Percentiles rank a stretch among this genome's conserved stretches.
phyloP scores from a whole-genome alignment of 2,329 filamentous ascomycete species.

The Verruconis gallopava region DNA sequence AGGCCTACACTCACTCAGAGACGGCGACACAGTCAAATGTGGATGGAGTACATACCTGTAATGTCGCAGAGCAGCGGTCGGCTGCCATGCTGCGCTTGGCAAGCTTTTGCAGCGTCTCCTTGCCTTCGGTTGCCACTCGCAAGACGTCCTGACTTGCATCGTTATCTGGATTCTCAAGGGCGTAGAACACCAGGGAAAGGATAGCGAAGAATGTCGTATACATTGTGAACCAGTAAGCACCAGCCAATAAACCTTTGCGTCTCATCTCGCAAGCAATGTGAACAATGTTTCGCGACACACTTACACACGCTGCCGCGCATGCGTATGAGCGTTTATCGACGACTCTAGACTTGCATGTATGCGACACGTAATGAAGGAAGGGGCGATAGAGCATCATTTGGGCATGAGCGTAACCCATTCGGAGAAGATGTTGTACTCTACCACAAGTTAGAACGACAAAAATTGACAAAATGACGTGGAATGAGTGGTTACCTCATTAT shows the following conservation, averaged over 20 bases:
- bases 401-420: constrained; percentile 70
- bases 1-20: constrained; percentile 37
- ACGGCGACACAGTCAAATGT: not conserved
- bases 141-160: constrained; percentile 65
- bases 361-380: constrained; percentile 72
- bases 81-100: constrained; percentile 79
- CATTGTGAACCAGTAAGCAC: constrained; percentile 77
- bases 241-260: constrained; percentile 59
- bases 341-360: constrained; percentile 33
- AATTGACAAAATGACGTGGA: not conserved
- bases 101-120: constrained; percentile 66
- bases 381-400: constrained; percentile 74
- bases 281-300: constrained; percentile 59
- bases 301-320: constrained; percentile 55
- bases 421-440: constrained; percentile 58
- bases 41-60: constrained; percentile 46
- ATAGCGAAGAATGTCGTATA: constrained; percentile 77
- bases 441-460: constrained; percentile 6
- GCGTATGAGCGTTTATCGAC: constrained; percentile 70
- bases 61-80: constrained; percentile 65
- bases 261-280: constrained; percentile 71
- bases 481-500: constrained; percentile 52
- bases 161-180: constrained; percentile 67
- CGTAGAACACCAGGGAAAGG: constrained; percentile 66
- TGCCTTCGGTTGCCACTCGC: constrained; percentile 72